phyloP scores from a whole-genome alignment of 192 early-diverging fungal genomes.

The Rhizophagus clarus region DNA sequence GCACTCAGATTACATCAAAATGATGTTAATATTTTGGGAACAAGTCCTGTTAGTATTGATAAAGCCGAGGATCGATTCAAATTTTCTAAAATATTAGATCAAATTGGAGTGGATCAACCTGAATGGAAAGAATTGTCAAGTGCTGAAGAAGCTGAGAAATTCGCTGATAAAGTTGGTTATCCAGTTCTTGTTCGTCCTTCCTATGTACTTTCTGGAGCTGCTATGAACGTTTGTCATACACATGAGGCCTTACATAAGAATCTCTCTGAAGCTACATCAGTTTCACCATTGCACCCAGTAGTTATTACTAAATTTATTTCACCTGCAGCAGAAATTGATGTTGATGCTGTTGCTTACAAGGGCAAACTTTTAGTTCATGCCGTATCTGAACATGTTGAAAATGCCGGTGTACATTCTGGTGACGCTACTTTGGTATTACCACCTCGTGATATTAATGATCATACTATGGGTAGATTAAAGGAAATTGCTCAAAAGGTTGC shows the following conservation, averaged over 20 bases:
- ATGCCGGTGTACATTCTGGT: slow-evolving; percentile 98
- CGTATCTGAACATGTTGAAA: slow-evolving; percentile 98
- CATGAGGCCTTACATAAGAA: slow-evolving; percentile 81
- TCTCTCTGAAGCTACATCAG: slow-evolving; percentile 85
- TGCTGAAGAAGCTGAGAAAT: slow-evolving; percentile 80
- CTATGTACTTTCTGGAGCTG: slow-evolving; percentile 98
- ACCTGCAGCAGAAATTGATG: slow-evolving; percentile 97
- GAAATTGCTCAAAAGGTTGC: slow-evolving; percentile 90
- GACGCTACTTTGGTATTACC: slow-evolving; percentile 96
- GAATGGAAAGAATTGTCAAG: slow-evolving; percentile 95
- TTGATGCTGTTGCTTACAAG: slow-evolving; percentile 95
- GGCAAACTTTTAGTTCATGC: slow-evolving; percentile 95
- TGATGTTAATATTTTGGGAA: slow-evolving; percentile 93
- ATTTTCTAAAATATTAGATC: slow-evolving; percentile 96
- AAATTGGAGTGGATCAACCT: slow-evolving; percentile 97
- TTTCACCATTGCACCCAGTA: slow-evolving; percentile 93
- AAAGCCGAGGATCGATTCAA: slow-evolving; percentile 97
- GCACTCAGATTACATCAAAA: slow-evolving; percentile 87
- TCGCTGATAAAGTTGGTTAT: slow-evolving; percentile 88
- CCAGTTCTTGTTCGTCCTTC: slow-evolving; percentile 98
- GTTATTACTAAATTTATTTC: slow-evolving; percentile 99
- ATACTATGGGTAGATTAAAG: slow-evolving; percentile 93
- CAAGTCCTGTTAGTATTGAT: slow-evolving; percentile 96
- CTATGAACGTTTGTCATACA: slow-evolving; percentile 80
- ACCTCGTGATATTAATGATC: slow-evolving; percentile 93